Percentiles rank a stretch among this genome's conserved stretches.
phyloP scores from a whole-genome alignment of 208 protist species.

The Trypanosoma grayi region DNA sequence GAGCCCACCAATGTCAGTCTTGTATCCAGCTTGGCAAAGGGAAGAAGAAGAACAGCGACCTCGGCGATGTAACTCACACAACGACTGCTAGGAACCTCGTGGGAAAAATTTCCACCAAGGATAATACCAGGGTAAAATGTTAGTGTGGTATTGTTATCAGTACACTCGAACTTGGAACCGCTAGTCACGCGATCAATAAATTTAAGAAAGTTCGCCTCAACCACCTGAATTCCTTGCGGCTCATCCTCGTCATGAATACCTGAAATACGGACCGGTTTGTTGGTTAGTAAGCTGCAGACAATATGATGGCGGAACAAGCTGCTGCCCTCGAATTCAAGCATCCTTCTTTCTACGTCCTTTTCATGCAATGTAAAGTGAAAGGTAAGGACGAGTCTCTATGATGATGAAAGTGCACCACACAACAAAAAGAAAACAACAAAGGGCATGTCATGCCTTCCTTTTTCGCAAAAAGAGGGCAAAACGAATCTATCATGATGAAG shows the following conservation, averaged over 20 bases:
- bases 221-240: constrained; percentile 65
- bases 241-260: constrained; percentile 70
- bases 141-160: constrained; percentile 72
- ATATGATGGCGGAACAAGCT: constrained; percentile 87
- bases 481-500: background rate
- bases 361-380: too few species aligned
- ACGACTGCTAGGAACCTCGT: constrained; percentile 73
- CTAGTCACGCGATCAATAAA: constrained; percentile 91
- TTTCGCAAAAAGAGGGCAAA: background rate
- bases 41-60: constrained; percentile 80
- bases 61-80: constrained; percentile 89
- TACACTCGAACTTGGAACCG: constrained; percentile 75
- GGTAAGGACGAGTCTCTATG: too few species aligned
- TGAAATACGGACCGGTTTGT: constrained; percentile 66
- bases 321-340: constrained; percentile 83
- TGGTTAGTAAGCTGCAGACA: constrained; percentile 81
- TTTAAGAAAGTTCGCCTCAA: constrained; percentile 92
- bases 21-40: constrained; percentile 90
- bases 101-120: constrained; percentile 84
- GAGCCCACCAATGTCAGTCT: constrained; percentile 82
- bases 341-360: too few species aligned
- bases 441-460: background rate
- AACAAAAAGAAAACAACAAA: constrained; percentile 9
- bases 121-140: constrained; percentile 90
- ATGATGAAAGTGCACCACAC: too few species aligned